Conservation (phyloP, 495 filamentous ascomycete species). For the Podospora comata region DNA sequence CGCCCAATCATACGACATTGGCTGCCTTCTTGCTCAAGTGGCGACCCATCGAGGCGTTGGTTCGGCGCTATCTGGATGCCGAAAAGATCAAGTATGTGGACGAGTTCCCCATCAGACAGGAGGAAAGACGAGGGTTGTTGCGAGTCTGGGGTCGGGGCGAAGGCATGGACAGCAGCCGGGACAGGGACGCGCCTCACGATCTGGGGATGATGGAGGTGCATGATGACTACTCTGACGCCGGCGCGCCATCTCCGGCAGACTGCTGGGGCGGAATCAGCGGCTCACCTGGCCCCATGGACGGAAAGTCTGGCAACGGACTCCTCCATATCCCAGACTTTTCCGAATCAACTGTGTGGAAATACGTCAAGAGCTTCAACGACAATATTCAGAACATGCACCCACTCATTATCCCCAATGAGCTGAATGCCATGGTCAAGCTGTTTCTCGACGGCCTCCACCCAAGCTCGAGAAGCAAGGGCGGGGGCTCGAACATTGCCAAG, state of each 20-base stretch:
- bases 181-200: constrained; percentile 32
- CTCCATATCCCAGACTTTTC: constrained; percentile 60
- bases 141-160: constrained; percentile 78
- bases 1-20: constrained; percentile 74
- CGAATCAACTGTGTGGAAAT: constrained; percentile 55
- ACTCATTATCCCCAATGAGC: constrained; percentile 58
- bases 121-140: constrained; percentile 72
- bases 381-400: constrained; percentile 89
- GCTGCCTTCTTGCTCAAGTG: constrained; percentile 75
- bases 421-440: constrained; percentile 48
- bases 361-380: constrained; percentile 67
- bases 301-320: constrained; percentile 37
- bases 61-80: constrained; percentile 43
- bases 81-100: constrained; percentile 60
- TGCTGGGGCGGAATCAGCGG: constrained; percentile 51
- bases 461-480: constrained; percentile 22
- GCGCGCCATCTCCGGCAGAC: constrained; percentile 47
- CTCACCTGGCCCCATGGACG: constrained; percentile 36
- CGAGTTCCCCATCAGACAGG: constrained; percentile 62
- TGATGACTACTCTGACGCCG: constrained; percentile 46
- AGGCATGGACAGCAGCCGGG: constrained; percentile 51
- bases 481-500: constrained; percentile 21
- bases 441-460: constrained; percentile 46
- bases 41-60: constrained; percentile 59
- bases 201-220: constrained; percentile 30